Evolutionary conservation across 2,329 filamentous ascomycete species (phyloP).

Genomic region (Aspergillus carbonarius): DNA sequence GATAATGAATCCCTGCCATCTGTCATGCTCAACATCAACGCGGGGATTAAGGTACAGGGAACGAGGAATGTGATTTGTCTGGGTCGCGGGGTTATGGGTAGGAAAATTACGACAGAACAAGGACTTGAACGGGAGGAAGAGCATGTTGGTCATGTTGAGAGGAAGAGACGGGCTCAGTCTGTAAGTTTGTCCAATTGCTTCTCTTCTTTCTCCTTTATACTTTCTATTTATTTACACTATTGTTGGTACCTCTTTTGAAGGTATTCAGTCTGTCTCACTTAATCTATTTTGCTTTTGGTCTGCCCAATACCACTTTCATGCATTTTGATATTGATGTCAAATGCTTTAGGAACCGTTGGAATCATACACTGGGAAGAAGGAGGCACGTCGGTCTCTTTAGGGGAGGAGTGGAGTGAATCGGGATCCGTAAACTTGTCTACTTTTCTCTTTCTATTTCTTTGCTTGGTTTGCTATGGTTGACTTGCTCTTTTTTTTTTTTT

Average conservation of each 20-base stretch:
- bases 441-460: no score
- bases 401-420: no score
- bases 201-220: neutral
- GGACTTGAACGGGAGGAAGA: neutral
- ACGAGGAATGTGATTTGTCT: slow-evolving; percentile 27
- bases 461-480: no score
- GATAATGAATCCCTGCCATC: neutral
- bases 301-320: no score
- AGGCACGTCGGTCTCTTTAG: no score
- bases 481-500: no score
- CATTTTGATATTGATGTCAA: no score
- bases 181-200: slow-evolving; percentile 14
- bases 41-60: slow-evolving; percentile 32
- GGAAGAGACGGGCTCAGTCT: slow-evolving; percentile 25
- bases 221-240: neutral
- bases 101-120: neutral
- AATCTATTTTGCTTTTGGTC: no score
- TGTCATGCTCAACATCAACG: slow-evolving; percentile 28
- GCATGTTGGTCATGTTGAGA: neutral
- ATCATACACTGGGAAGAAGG: no score
- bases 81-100: slow-evolving; percentile 4
- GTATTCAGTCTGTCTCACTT: no score
- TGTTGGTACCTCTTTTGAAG: neutral
- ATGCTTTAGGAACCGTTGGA: no score
- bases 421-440: no score